phyloP scores from a whole-genome alignment of 202 grass and related monocot genomes.

The Tripidium arundinaceum region DNA sequence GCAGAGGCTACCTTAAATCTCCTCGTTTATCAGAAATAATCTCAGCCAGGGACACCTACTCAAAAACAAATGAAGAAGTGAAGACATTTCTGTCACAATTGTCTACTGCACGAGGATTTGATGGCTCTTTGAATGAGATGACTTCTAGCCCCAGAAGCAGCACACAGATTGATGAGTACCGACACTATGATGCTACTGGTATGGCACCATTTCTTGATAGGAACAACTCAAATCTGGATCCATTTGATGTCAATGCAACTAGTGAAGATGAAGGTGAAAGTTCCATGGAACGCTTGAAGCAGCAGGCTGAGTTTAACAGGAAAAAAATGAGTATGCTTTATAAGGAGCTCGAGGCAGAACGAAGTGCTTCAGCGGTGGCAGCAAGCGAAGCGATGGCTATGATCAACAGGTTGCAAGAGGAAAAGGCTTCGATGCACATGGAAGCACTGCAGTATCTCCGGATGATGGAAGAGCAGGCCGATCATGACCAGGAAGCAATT shows the following conservation, averaged over 20 bases:
- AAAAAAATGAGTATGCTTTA: constrained; percentile 59
- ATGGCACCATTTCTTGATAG: constrained; percentile 48
- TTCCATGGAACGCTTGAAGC: constrained; percentile 50
- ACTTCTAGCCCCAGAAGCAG: constrained; percentile 43
- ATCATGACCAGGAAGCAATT: constrained; percentile 89
- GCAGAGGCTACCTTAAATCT: constrained; percentile 50
- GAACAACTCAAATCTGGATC: constrained; percentile 55
- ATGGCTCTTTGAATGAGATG: constrained; percentile 37
- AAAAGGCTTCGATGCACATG: constrained; percentile 89
- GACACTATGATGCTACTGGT: constrained; percentile 38
- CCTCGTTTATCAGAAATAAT: constrained; percentile 86
- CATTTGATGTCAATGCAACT: constrained; percentile 46
- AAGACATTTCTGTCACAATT: constrained; percentile 72
- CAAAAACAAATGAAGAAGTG: constrained; percentile 66
- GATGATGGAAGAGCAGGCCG: constrained; percentile 94
- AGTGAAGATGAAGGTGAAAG: constrained; percentile 64
- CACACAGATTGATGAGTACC: constrained; percentile 46
- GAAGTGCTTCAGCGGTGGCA: constrained; percentile 77
- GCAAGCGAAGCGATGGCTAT: constrained; percentile 95
- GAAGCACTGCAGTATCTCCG: constrained; percentile 92
- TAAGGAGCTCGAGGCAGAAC: constrained; percentile 86
- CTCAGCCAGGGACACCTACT: constrained; percentile 53
- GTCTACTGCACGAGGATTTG: constrained; percentile 39
- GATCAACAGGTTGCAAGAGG: constrained; percentile 95
- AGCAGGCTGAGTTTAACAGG: constrained; percentile 53